Evolutionary conservation across 176 grass and related monocot genomes (phyloP).

Genomic region (Poa pratensis): DNA sequence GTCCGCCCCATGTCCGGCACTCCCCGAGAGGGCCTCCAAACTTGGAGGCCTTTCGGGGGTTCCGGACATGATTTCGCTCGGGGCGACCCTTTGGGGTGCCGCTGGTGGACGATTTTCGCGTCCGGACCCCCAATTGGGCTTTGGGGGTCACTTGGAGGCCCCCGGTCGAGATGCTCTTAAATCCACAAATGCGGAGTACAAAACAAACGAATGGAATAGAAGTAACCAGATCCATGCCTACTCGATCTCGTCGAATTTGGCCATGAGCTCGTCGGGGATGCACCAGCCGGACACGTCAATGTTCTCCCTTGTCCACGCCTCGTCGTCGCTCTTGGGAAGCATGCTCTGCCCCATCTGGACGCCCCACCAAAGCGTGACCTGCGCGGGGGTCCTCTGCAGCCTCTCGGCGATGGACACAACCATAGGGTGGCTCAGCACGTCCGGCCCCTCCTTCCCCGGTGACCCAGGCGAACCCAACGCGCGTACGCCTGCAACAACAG

Average conservation of each 20-base stretch:
- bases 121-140: too few relatives aligned
- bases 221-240: slow-evolving; percentile 21
- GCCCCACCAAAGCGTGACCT: slow-evolving; percentile 50
- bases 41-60: too few relatives aligned
- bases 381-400: slow-evolving; percentile 42
- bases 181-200: neutral
- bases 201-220: too few relatives aligned
- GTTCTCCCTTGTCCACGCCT: slow-evolving; percentile 49
- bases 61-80: too few relatives aligned
- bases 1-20: too few relatives aligned
- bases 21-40: too few relatives aligned
- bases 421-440: slow-evolving; percentile 37
- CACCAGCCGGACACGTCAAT: slow-evolving; percentile 49
- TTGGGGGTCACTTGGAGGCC: too few relatives aligned
- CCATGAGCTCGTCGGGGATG: slow-evolving; percentile 46
- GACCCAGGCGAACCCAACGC: slow-evolving; percentile 54
- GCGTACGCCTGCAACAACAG: slow-evolving; percentile 44
- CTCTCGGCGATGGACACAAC: slow-evolving; percentile 40
- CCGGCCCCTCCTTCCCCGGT: slow-evolving; percentile 29
- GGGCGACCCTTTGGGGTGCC: too few relatives aligned
- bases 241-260: slow-evolving; percentile 34
- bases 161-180: too few relatives aligned
- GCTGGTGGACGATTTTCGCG: too few relatives aligned
- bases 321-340: slow-evolving; percentile 50
- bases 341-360: slow-evolving; percentile 58